phyloP scores from a whole-genome alignment of 2,329 filamentous ascomycete genomes.

The Magnaporthales sp. region DNA sequence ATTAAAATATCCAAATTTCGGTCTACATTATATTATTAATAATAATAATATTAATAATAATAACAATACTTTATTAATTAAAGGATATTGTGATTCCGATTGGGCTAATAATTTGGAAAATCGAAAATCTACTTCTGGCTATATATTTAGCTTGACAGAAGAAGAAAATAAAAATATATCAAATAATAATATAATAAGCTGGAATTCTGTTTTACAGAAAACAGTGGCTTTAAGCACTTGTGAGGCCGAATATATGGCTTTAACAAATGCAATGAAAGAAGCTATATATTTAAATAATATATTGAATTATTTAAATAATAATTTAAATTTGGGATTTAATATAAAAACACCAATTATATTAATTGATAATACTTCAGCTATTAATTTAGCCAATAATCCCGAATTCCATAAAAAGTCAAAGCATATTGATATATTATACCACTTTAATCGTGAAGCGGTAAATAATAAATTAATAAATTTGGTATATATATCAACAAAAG shows the following conservation, averaged over 20 bases:
- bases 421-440: neutral
- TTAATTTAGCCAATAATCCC: neutral
- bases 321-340: neutral
- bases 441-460: no score
- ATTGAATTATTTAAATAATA: neutral
- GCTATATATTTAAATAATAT: neutral
- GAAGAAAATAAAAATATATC: neutral
- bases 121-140: neutral
- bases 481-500: no score
- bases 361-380: neutral
- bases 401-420: neutral
- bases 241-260: no score
- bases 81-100: neutral
- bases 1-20: no score
- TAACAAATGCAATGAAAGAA: no score
- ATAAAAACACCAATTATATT: no score
- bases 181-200: neutral
- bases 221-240: no score
- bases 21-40: no score
- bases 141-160: neutral
- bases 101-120: neutral
- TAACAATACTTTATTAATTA: no score
- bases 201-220: no score
- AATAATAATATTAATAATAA: neutral
- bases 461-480: no score